Conservation (phyloP, 768 basidiomycete genomes). For the Cubamyces sp. region DNA sequence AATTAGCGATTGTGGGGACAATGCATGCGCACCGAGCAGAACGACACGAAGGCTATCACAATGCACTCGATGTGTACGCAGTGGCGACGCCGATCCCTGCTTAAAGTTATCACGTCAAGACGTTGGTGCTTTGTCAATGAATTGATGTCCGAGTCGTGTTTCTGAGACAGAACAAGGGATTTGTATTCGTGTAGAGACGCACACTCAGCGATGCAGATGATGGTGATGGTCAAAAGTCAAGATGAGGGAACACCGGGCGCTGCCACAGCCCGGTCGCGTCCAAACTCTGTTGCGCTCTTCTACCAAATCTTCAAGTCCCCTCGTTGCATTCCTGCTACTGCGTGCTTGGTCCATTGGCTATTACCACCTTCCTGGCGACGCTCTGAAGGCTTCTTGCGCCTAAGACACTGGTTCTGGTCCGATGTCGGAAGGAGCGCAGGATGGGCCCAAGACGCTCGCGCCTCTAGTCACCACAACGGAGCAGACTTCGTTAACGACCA, state of each 20-base stretch:
- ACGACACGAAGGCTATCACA: too few species aligned
- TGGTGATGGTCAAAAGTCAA: not conserved
- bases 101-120: too few species aligned
- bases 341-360: not conserved
- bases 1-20: too few species aligned
- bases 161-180: too few species aligned
- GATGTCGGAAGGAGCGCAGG: conserved; percentile 15
- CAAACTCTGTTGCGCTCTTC: not conserved
- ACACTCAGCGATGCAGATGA: not conserved
- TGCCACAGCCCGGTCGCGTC: not conserved
- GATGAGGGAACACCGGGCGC: not conserved
- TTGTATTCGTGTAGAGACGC: too few species aligned
- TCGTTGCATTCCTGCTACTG: not conserved
- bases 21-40: too few species aligned
- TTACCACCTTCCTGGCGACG: not conserved
- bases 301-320: not conserved
- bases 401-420: not conserved
- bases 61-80: too few species aligned
- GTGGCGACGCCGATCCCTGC: too few species aligned
- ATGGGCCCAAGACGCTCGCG: conserved; percentile 16
- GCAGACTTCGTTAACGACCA: not conserved
- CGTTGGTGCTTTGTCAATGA: too few species aligned
- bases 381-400: not conserved
- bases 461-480: conserved; percentile 11
- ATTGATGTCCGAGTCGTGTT: too few species aligned